Conservation (phyloP, 2,329 filamentous ascomycete genomes). For the Colletotrichum navitas region DNA sequence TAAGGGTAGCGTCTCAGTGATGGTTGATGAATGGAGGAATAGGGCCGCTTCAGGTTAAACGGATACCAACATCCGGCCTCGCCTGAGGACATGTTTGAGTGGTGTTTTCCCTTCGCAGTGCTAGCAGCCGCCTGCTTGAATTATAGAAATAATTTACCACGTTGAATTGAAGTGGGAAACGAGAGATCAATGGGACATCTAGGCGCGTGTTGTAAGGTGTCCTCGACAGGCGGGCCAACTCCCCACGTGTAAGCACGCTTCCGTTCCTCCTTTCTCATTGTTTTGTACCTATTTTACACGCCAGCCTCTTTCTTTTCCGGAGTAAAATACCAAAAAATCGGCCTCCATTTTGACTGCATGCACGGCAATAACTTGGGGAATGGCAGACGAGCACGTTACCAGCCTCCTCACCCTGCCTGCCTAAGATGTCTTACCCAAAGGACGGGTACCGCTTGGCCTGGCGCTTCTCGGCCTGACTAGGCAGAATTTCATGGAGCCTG, state of each 20-base stretch:
- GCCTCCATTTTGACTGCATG: neutral
- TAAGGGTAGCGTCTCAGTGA: conserved; percentile 7
- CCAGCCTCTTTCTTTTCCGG: too few species aligned
- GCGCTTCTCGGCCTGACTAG: conserved; percentile 15
- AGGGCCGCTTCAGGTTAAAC: conserved; percentile 2
- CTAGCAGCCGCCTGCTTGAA: conserved; percentile 28
- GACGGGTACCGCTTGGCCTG: conserved; percentile 17
- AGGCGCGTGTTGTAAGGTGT: neutral
- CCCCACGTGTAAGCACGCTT: neutral
- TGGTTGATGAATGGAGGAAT: conserved; percentile 16
- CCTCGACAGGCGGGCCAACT: too few species aligned
- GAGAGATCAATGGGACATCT: neutral
- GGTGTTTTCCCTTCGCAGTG: neutral
- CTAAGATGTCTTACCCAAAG: conserved; percentile 15
- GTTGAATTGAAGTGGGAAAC: conserved; percentile 19
- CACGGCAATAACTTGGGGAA: neutral
- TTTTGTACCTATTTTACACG: neutral
- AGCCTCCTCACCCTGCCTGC: neutral
- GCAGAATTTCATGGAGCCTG: conserved; percentile 15
- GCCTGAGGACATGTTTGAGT: neutral
- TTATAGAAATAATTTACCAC: conserved; percentile 13
- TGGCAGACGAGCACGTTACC: neutral
- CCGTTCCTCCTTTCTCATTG: neutral
- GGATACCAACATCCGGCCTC: neutral
- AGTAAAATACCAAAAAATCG: neutral